These are phyloP conservation scores for Paraphaeosphaeria sporulosa DNA, from an alignment of 2,329 filamentous ascomycete genomes.

Conservation along the genomic window DNA sequence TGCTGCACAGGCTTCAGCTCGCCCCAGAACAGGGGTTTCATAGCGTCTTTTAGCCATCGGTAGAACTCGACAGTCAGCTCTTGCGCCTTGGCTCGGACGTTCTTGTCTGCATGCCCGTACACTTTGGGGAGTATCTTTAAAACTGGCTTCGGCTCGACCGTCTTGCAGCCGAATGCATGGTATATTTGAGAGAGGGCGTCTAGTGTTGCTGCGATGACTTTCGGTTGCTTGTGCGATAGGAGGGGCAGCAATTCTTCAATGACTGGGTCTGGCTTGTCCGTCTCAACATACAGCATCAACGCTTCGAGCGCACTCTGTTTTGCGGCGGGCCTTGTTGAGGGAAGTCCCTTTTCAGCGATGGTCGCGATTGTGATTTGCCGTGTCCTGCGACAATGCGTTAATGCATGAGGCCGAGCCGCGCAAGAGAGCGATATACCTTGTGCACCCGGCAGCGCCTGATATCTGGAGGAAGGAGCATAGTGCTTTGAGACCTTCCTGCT, in stretches of 20 bases:
- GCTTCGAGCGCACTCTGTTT: constrained; percentile 89
- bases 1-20: constrained; percentile 97
- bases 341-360: constrained; percentile 89
- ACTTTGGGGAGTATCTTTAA: constrained; percentile 88
- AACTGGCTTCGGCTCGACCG: constrained; percentile 89
- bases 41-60: constrained; percentile 94
- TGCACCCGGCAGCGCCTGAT: constrained; percentile 79
- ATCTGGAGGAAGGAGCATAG: constrained; percentile 93
- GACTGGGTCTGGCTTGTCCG: constrained; percentile 84
- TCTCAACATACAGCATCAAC: constrained; percentile 85
- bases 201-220: constrained; percentile 80
- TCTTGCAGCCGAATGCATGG: constrained; percentile 94
- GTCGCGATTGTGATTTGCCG: constrained; percentile 76
- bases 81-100: constrained; percentile 92
- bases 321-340: constrained; percentile 85
- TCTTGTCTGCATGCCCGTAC: constrained; percentile 97
- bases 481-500: constrained; percentile 88
- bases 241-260: constrained; percentile 89
- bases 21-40: constrained; percentile 97
- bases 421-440: constrained; percentile 60
- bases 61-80: constrained; percentile 93
- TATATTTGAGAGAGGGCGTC: constrained; percentile 82
- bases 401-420: constrained; percentile 1
- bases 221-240: constrained; percentile 87
- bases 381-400: constrained; percentile 61